Conservation (phyloP, 257 asterid genomes). For the Dorcoceras hygrometricum region DNA sequence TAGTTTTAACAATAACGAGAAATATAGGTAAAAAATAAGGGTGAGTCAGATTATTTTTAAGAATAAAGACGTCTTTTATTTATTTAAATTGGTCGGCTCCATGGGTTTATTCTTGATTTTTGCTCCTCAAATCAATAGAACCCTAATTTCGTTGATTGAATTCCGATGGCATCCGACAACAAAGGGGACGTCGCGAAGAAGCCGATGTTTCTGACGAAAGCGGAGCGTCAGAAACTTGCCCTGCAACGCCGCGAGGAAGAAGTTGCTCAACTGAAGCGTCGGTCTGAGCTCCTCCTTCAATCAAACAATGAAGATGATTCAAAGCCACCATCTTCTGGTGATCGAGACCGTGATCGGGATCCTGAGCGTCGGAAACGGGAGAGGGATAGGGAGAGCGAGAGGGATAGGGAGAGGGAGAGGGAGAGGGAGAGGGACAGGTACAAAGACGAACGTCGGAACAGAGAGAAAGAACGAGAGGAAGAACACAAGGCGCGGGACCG, state of each 20-base stretch:
- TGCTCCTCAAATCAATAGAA: not conserved
- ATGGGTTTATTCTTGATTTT: too few relatives aligned
- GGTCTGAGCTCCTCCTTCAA: constrained; percentile 37
- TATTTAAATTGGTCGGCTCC: too few relatives aligned
- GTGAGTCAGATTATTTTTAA: too few relatives aligned
- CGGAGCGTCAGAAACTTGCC: constrained; percentile 66
- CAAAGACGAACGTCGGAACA: constrained; percentile 44
- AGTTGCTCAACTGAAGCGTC: constrained; percentile 49
- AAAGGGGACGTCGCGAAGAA: constrained; percentile 43
- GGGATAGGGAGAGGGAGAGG: too few relatives aligned
- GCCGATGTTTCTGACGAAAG: constrained; percentile 68
- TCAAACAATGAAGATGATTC: constrained; percentile 26
- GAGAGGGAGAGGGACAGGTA: constrained; percentile 38
- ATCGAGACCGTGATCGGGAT: constrained; percentile 41
- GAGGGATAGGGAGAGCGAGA: constrained; percentile 29
- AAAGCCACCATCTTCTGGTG: constrained; percentile 34
- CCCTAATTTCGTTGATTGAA: constrained; percentile 23
- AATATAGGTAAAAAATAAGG: too few relatives aligned
- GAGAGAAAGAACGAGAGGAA: constrained; percentile 49
- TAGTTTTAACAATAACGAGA: too few relatives aligned
- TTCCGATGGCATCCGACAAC: constrained; percentile 25
- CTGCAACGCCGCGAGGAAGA: constrained; percentile 66
- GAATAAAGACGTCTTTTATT: too few relatives aligned
- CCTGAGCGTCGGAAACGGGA: constrained; percentile 32
- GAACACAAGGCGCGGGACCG: constrained; percentile 53